Percentiles rank a stretch among this genome's conserved stretches.
phyloP scores from a whole-genome alignment of 2,329 filamentous ascomycete species.

The Coleophoma cylindrospora region DNA sequence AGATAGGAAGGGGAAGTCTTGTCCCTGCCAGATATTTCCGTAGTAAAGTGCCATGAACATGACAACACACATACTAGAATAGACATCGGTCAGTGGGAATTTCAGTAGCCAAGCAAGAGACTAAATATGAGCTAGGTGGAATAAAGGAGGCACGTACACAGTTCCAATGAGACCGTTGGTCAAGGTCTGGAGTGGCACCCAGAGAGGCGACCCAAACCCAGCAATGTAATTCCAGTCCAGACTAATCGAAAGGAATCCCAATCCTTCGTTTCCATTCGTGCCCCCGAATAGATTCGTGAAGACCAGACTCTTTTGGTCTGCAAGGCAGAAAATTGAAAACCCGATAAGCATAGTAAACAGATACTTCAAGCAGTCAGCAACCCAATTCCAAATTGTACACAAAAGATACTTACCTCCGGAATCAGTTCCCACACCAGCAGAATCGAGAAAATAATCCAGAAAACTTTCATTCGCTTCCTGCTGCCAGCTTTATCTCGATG shows the following conservation, averaged over 20 bases:
- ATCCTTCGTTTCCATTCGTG: slow-evolving; percentile 34
- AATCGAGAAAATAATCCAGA: slow-evolving; percentile 32
- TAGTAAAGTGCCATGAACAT: slow-evolving; percentile 34
- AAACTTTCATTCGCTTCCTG: slow-evolving; percentile 31
- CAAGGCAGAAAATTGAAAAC: slow-evolving; percentile 36
- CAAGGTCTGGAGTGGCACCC: slow-evolving; percentile 25
- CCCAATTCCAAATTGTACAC: background rate
- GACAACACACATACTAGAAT: slow-evolving; percentile 24
- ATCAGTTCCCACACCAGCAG: slow-evolving; percentile 42
- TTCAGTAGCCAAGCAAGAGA: slow-evolving; percentile 27
- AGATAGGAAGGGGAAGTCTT: slow-evolving; percentile 35
- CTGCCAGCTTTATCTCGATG: slow-evolving; percentile 30
- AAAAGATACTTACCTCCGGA: slow-evolving; percentile 25
- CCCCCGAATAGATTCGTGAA: slow-evolving; percentile 44
- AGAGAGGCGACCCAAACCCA: slow-evolving; percentile 23
- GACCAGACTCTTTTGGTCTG: slow-evolving; percentile 31
- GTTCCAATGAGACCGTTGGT: slow-evolving; percentile 15
- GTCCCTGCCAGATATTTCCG: slow-evolving; percentile 32
- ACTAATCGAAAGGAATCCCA: slow-evolving; percentile 31
- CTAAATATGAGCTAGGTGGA: slow-evolving; percentile 8
- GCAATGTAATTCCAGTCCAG: slow-evolving; percentile 37
- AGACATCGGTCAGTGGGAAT: slow-evolving; percentile 22
- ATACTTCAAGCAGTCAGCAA: slow-evolving; percentile 16
- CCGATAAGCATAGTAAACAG: slow-evolving; percentile 33
- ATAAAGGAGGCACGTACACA: background rate